Conservation (phyloP, 1,139 yeast species). For the Trichomonascaceae sp. region DNA sequence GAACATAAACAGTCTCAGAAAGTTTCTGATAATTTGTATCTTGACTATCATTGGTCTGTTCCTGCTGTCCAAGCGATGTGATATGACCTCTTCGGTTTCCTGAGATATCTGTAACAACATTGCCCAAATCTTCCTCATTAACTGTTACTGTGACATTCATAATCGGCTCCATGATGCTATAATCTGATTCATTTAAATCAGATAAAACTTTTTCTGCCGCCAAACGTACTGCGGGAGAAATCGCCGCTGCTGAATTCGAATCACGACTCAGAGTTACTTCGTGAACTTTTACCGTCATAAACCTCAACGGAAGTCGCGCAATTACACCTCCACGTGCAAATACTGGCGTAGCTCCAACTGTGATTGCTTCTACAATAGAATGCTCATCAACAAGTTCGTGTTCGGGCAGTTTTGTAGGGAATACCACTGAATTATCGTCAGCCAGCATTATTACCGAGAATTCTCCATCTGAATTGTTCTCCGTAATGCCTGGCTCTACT, state of each 20-base stretch:
- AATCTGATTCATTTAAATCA: constrained; percentile 28
- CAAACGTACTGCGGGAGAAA: constrained; percentile 43
- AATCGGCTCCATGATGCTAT: constrained; percentile 72
- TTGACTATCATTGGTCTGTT: constrained; percentile 22
- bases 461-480: constrained; percentile 25
- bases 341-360: constrained; percentile 50
- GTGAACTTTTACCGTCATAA: constrained; percentile 48
- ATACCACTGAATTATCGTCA: constrained; percentile 39
- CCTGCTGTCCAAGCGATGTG: constrained; percentile 37
- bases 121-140: constrained; percentile 69
- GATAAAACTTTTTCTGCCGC: constrained; percentile 39
- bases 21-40: constrained; percentile 23
- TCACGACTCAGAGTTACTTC: constrained; percentile 54
- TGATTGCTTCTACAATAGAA: constrained; percentile 27
- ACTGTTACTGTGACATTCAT: constrained; percentile 74
- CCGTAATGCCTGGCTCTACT: constrained; percentile 40
- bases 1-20: constrained; percentile 32
- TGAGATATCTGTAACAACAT: constrained; percentile 73
- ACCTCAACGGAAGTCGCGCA: constrained; percentile 58
- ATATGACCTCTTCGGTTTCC: constrained; percentile 69
- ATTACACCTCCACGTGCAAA: constrained; percentile 73
- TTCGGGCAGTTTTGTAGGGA: constrained; percentile 19
- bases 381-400: constrained; percentile 6
- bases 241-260: constrained; percentile 35
- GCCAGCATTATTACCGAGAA: constrained; percentile 22